phyloP scores from a whole-genome alignment of 441 rosid species.

The Corymbia calophylla region DNA sequence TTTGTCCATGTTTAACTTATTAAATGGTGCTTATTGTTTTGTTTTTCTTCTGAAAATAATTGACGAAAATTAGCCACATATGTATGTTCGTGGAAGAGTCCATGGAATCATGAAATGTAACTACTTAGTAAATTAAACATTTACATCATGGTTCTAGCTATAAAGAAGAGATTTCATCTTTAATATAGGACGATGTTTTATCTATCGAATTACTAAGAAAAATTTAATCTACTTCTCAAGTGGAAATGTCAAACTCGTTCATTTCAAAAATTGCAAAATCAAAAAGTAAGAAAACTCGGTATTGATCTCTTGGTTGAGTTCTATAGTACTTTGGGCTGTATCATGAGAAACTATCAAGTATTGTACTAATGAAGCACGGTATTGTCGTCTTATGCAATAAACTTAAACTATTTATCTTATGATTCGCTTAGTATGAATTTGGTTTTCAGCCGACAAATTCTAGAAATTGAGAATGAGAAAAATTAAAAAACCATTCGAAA shows the following conservation, averaged over 20 bases:
- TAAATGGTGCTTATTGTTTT: background rate
- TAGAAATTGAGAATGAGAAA: background rate
- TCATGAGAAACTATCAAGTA: background rate
- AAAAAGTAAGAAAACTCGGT: background rate
- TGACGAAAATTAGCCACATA: rapidly evolving
- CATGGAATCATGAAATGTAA: too few relatives aligned
- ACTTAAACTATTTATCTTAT: background rate
- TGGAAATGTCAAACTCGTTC: background rate
- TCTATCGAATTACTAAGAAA: background rate
- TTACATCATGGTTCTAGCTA: too few relatives aligned
- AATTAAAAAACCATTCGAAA: background rate
- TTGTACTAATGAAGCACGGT: rapidly evolving
- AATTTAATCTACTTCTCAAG: background rate
- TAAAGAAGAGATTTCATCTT: background rate
- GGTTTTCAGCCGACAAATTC: rapidly evolving
- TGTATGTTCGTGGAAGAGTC: too few relatives aligned
- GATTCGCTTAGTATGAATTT: background rate
- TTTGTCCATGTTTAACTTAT: background rate
- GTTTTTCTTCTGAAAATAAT: too few relatives aligned
- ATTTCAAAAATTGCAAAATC: background rate
- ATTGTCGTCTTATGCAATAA: rapidly evolving
- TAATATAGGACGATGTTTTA: too few relatives aligned
- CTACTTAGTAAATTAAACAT: rapidly evolving
- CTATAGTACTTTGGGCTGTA: rapidly evolving
- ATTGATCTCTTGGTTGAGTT: background rate